Conservation (phyloP, 73 alveolate genomes). For the Tetrahymena borealis region DNA sequence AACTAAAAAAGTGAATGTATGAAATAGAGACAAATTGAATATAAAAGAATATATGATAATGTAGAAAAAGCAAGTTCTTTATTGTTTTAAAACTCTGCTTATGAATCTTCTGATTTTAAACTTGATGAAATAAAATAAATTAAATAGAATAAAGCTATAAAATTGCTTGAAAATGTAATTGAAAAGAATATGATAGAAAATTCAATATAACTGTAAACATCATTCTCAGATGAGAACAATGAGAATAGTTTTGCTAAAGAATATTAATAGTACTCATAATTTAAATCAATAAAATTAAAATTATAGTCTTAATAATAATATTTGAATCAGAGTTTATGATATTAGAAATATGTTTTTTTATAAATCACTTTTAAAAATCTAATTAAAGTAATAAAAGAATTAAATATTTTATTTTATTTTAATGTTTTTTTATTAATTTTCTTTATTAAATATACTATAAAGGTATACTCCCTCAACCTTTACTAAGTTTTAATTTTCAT, state of each 20-base stretch:
- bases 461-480: too few relatives aligned
- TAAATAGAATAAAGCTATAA: background rate
- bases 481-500: too few relatives aligned
- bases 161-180: background rate
- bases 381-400: too few relatives aligned
- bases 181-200: background rate
- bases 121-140: background rate
- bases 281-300: too few relatives aligned
- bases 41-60: background rate
- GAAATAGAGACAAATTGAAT: background rate
- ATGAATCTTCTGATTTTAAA: background rate
- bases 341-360: too few relatives aligned
- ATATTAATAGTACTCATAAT: background rate
- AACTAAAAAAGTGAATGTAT: background rate
- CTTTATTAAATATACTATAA: too few relatives aligned
- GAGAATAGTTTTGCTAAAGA: background rate
- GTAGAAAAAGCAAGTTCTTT: background rate
- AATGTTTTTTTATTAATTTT: too few relatives aligned
- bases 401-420: too few relatives aligned
- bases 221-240: background rate
- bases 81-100: background rate
- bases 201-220: background rate
- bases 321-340: too few relatives aligned
- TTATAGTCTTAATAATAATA: too few relatives aligned
- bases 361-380: too few relatives aligned